Evolutionary conservation across 1,284 basidiomycete species (phyloP).

Genomic region (Malassezia psittaci): DNA sequence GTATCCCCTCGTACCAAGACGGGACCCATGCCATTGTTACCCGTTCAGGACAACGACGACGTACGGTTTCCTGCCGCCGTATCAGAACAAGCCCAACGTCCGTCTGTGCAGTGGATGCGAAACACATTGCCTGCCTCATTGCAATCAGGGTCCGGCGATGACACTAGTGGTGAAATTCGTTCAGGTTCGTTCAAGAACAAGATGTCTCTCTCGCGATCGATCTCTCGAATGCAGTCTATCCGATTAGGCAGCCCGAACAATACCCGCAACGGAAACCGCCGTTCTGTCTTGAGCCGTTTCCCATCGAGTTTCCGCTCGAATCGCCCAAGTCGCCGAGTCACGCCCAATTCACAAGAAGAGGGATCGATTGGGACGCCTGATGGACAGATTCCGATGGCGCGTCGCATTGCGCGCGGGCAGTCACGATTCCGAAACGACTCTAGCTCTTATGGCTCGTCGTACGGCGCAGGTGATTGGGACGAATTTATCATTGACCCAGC

Average conservation of each 20-base stretch:
- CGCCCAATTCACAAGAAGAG: slow-evolving; percentile 6
- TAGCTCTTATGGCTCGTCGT: slow-evolving; percentile 14
- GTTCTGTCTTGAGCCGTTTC: slow-evolving; percentile 7
- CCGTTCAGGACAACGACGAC: neutral
- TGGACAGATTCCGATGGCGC: slow-evolving; percentile 12
- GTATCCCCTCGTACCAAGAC: neutral
- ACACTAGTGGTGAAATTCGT: neutral
- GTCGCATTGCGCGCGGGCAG: slow-evolving; percentile 7
- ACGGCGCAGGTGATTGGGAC: neutral
- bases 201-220: neutral
- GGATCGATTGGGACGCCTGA: slow-evolving; percentile 12
- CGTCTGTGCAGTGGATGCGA: neutral
- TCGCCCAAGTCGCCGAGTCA: slow-evolving; percentile 7
- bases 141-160: neutral
- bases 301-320: slow-evolving; percentile 12
- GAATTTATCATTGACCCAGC: slow-evolving; percentile 1
- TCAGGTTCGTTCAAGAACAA: slow-evolving; percentile 3
- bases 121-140: neutral
- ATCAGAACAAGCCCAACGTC: slow-evolving; percentile 2
- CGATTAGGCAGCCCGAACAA: slow-evolving; percentile 2
- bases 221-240: slow-evolving; percentile 2
- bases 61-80: slow-evolving; percentile 3
- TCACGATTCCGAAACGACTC: slow-evolving; percentile 16
- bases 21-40: neutral
- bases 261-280: slow-evolving; percentile 6